phyloP scores from a whole-genome alignment of 2,329 filamentous ascomycete species.

The Scytalidium lignicola region DNA sequence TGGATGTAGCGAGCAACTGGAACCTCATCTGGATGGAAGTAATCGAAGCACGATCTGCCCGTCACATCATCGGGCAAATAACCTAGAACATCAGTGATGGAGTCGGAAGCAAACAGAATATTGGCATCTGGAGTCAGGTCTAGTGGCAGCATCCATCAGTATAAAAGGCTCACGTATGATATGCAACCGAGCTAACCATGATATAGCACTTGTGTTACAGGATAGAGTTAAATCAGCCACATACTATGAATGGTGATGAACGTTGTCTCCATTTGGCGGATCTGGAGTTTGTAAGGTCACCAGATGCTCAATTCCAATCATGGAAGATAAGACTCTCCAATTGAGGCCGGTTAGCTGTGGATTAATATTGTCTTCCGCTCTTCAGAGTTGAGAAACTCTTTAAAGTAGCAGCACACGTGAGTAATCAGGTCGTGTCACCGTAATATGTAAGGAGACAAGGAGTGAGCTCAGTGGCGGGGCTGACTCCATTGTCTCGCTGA shows the following conservation, averaged over 20 bases:
- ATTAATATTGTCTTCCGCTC: too few species aligned
- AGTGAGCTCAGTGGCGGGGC: neutral
- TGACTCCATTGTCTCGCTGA: neutral
- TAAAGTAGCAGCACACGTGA: neutral
- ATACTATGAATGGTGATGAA: slow-evolving; percentile 89
- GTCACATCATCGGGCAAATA: slow-evolving; percentile 72
- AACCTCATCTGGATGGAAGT: slow-evolving; percentile 78
- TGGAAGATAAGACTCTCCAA: neutral
- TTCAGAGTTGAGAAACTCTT: too few species aligned
- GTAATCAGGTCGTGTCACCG: neutral
- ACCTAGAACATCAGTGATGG: slow-evolving; percentile 76
- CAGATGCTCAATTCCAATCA: slow-evolving; percentile 27
- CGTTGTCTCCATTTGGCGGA: slow-evolving; percentile 66
- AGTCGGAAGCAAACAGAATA: slow-evolving; percentile 79
- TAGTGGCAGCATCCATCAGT: slow-evolving; percentile 30
- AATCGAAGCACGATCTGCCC: slow-evolving; percentile 75
- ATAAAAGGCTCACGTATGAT: slow-evolving; percentile 13
- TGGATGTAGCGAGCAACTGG: slow-evolving; percentile 70
- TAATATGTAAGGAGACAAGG: neutral
- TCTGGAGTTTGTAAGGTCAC: slow-evolving; percentile 29
- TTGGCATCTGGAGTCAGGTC: slow-evolving; percentile 71
- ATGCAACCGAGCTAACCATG: neutral
- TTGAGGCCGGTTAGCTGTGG: neutral
- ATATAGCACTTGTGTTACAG: slow-evolving; percentile 8
- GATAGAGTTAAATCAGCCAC: slow-evolving; percentile 27